Base-by-base conservation (phyloP, 495 filamentous ascomycete genomes). In the Neurospora discreta region DNA sequence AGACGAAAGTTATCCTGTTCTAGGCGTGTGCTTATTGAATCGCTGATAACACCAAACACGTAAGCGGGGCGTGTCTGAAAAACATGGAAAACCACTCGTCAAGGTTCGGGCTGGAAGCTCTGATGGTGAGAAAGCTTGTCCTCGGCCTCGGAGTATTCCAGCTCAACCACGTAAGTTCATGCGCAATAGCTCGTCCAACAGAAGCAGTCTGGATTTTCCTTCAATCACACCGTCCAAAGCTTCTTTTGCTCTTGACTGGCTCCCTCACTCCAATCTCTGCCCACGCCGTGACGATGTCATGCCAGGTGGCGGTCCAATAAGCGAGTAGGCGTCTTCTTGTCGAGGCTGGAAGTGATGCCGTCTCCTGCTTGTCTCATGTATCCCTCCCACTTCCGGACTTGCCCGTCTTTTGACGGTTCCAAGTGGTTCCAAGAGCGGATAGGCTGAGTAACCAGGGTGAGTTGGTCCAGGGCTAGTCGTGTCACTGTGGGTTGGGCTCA, bases 381-480 rank as follows among this genome's bases (percentile, higher is more conserved):
- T 77, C 13, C 77, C 74, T 33, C 42, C 30, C 26, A 73, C 71
- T 1, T 85, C 83, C 4, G 83, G 82, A 68, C 81, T 84, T 44
- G 81, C 79, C 30, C 82, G 80, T 70, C 83, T 78, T 72, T 84
- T 80, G 10, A 67, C 70, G 3, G 77, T 76, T 10, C 74, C 74
- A 5, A 74, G 74, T 52, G 73, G 74, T 41, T 81, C 80, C 30
- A 80, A 44, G 10, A 75, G 74, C 23, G 79, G 72, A 70, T 85
- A 83, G 13, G 75, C 73, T 8, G 82, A 80, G 20, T 85, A 73
- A 3, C 79, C 68, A 1, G 81, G 79, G 26, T 84, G 78, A 39
- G 79, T 72, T 15, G 81, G 79, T 0, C 84, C 83, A 8, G 84
- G 84, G 69, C 83, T 86, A 18, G 82, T 76, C 2, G 79, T 82